Evolutionary conservation across 768 basidiomycete genomes (phyloP).

Genomic region (Coprinopsis sp.): DNA sequence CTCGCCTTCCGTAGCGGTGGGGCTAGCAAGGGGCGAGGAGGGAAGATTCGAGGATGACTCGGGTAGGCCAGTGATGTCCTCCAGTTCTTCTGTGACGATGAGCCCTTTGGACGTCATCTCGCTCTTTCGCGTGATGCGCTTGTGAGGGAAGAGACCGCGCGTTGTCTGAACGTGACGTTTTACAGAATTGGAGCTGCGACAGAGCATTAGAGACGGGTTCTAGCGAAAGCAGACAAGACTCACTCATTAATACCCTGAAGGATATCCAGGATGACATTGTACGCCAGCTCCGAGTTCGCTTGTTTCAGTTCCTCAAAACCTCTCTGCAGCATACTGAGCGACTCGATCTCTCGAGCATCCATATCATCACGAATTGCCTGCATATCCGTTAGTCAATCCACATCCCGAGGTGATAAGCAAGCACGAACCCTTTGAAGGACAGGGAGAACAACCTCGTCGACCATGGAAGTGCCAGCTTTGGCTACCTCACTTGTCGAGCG

Average conservation of each 20-base stretch:
- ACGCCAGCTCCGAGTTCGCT: slow-evolving; percentile 79
- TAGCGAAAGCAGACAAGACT: slow-evolving; percentile 25
- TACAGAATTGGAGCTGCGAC: slow-evolving; percentile 64
- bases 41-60: slow-evolving; percentile 27
- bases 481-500: slow-evolving; percentile 50
- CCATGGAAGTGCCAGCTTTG: slow-evolving; percentile 63
- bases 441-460: slow-evolving; percentile 84
- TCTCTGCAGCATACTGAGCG: slow-evolving; percentile 81
- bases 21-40: slow-evolving; percentile 16
- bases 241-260: slow-evolving; percentile 90
- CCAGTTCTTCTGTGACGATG: slow-evolving; percentile 77
- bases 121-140: slow-evolving; percentile 71
- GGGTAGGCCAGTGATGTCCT: slow-evolving; percentile 56
- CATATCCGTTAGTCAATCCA: slow-evolving; percentile 2
- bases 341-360: slow-evolving; percentile 85
- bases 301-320: slow-evolving; percentile 86
- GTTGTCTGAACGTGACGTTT: slow-evolving; percentile 80
- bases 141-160: slow-evolving; percentile 76
- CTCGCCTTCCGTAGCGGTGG: slow-evolving; percentile 39
- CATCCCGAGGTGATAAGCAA: slow-evolving; percentile 3
- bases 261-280: slow-evolving; percentile 84
- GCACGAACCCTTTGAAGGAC: slow-evolving; percentile 64
- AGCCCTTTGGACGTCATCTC: slow-evolving; percentile 84
- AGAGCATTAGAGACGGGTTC: slow-evolving; percentile 7
- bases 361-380: slow-evolving; percentile 78